A percentile compares a stretch with the other conserved stretches of the same genome.
phyloP scores from a whole-genome alignment of 2,329 filamentous ascomycete species.

The Hypoxylon sp. region DNA sequence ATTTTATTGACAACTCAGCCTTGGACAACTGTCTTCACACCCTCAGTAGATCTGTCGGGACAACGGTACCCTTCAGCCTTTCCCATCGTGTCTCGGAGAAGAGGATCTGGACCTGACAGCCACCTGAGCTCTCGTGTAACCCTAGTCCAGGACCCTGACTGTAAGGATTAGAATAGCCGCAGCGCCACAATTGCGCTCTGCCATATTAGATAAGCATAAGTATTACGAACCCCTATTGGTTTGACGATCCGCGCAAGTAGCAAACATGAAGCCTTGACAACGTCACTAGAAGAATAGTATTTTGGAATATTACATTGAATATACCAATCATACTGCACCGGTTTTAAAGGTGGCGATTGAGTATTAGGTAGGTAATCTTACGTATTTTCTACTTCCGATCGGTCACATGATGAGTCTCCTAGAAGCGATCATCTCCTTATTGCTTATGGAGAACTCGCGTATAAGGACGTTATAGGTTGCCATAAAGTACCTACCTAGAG shows the following conservation, averaged over 20 bases:
- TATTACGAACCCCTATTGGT: slow-evolving; percentile 11
- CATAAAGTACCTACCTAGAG: neutral
- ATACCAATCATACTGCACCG: neutral
- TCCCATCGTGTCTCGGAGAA: slow-evolving; percentile 38
- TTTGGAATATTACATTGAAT: neutral
- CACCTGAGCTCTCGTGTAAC: slow-evolving; percentile 42
- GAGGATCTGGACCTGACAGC: slow-evolving; percentile 41
- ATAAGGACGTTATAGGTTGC: neutral
- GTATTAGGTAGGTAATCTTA: neutral
- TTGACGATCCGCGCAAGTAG: slow-evolving; percentile 5
- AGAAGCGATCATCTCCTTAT: neutral
- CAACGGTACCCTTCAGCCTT: slow-evolving; percentile 37
- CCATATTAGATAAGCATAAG: slow-evolving; percentile 39
- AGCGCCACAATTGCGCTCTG: slow-evolving; percentile 6
- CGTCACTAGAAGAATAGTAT: slow-evolving; percentile 7
- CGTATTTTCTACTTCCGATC: neutral
- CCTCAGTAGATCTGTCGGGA: slow-evolving; percentile 39
- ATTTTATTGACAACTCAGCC: slow-evolving; percentile 48
- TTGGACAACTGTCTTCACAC: slow-evolving; percentile 48
- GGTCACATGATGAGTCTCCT: neutral
- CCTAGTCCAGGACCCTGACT: slow-evolving; percentile 9
- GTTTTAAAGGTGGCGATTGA: neutral
- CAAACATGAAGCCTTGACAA: slow-evolving; percentile 3
- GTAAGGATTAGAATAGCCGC: slow-evolving; percentile 24
- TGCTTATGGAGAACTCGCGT: neutral